phyloP scores from a whole-genome alignment of 2,329 filamentous ascomycete species.

The Arachnopeziza araneosa region DNA sequence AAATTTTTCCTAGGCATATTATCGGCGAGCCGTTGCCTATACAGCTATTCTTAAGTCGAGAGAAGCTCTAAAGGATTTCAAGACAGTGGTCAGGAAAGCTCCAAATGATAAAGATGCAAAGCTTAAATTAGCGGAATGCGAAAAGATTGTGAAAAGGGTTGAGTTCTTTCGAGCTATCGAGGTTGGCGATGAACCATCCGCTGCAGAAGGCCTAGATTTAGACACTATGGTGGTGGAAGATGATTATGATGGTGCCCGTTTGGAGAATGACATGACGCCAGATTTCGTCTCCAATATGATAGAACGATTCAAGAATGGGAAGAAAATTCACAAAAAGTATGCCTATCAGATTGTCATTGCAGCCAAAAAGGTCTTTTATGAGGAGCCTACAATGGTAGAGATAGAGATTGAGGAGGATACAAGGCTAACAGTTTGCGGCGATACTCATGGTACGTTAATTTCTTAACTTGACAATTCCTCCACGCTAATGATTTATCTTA shows the following conservation, averaged over 20 bases:
- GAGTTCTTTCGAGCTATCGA: slow-evolving; percentile 96
- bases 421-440: slow-evolving; percentile 88
- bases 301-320: slow-evolving; percentile 89
- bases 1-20: slow-evolving; percentile 66
- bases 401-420: slow-evolving; percentile 72
- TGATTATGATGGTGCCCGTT: slow-evolving; percentile 75
- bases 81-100: slow-evolving; percentile 79
- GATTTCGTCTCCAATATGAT: slow-evolving; percentile 99
- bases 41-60: slow-evolving; percentile 85
- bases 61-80: slow-evolving; percentile 89
- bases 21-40: slow-evolving; percentile 84
- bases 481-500: not conserved
- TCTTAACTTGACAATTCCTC: not conserved
- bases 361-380: slow-evolving; percentile 82
- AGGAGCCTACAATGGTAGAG: slow-evolving; percentile 96
- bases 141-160: slow-evolving; percentile 86
- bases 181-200: slow-evolving; percentile 84
- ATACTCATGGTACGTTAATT: slow-evolving; percentile 75
- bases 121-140: slow-evolving; percentile 85
- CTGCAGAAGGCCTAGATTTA: slow-evolving; percentile 82
- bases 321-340: slow-evolving; percentile 93
- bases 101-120: slow-evolving; percentile 87
- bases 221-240: slow-evolving; percentile 78
- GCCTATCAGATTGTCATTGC: slow-evolving; percentile 93
- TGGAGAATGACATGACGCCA: slow-evolving; percentile 82